Evolutionary conservation across 225 moss, liverwort and hornwort species (phyloP), one percentile per base, ranked within the genome.

Genomic region (Straminergon stramineum): DNA sequence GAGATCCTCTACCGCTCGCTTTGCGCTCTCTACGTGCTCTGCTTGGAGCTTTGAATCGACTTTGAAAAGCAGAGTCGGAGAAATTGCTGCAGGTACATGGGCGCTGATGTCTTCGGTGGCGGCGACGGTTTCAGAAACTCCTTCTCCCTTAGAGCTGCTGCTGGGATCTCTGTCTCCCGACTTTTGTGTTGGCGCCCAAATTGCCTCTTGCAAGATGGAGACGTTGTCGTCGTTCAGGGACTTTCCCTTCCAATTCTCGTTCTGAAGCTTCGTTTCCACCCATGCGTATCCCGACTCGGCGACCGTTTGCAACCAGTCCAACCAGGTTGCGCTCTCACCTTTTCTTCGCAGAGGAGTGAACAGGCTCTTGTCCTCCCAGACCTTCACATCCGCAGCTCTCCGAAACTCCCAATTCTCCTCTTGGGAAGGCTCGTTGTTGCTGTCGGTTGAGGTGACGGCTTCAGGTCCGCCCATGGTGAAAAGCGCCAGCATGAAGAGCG

Each of bases 401-500:
- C 95, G 92, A 84, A 88, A 92, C 85, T 85, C 94, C 89, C 89
- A 95, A 90, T 87, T 78, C 66, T 88, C 89, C 53, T 68, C 90
- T 30, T 53, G 31, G 21, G 55, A 5, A 5, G 81, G 27, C 31
- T 51, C 30, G 26, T 32, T 53, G 7, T 13, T 18, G 11, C 16
- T 48, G 15, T 2, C 5, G 77, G 22, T 39, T 10, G 69, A 17
- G 20, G 76, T 32, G 20, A 19, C 16, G 16, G 58, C n/a, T 39
- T 79, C 7, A 7, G 58, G n/a, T 28, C 79, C 79, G 57, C 85
- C 95, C 94, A 98, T 92, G 58, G 95, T 96, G 35, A 96, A 92
- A 89, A 98, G 93, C 26, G 95, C 95, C 8, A 97, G 92, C 85
- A 98, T 93, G 75, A 95, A 94, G n/a, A 98, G 88, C 10, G 96